Conservation (phyloP, 2,329 filamentous ascomycete species). For the Sarocladium kiliense region DNA sequence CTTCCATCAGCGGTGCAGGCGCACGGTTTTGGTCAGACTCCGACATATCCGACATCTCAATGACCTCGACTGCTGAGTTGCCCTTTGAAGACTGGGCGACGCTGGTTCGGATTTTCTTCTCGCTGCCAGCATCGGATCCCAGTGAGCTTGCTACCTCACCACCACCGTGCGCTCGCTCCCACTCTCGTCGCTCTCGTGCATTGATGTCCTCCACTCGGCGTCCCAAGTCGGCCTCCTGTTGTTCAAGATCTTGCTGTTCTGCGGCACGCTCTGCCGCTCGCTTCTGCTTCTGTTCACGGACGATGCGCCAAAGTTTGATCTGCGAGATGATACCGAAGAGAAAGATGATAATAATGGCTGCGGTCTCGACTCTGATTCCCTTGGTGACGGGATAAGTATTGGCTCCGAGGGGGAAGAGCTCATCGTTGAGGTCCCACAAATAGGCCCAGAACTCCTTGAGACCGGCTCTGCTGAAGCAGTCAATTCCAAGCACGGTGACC, state of each 20-base stretch:
- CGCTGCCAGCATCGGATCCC: slow-evolving; percentile 46
- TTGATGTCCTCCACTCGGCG: slow-evolving; percentile 59
- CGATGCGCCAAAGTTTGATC: slow-evolving; percentile 77
- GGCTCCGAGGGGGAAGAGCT: slow-evolving; percentile 72
- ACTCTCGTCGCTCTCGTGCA: slow-evolving; percentile 57
- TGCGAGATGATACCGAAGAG: slow-evolving; percentile 78
- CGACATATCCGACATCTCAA: slow-evolving; percentile 51
- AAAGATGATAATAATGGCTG: slow-evolving; percentile 68
- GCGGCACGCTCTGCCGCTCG: slow-evolving; percentile 45
- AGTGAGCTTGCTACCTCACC: slow-evolving; percentile 34
- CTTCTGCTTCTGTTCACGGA: slow-evolving; percentile 57
- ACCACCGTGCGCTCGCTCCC: slow-evolving; percentile 75
- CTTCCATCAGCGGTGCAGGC: slow-evolving; percentile 35
- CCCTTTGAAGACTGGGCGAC: slow-evolving; percentile 26
- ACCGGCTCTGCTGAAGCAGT: slow-evolving; percentile 85
- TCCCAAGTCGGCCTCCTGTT: slow-evolving; percentile 66
- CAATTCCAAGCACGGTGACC: slow-evolving; percentile 73
- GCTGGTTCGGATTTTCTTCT: slow-evolving; percentile 34
- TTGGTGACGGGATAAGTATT: slow-evolving; percentile 80
- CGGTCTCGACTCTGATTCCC: slow-evolving; percentile 81
- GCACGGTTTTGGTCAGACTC: slow-evolving; percentile 23
- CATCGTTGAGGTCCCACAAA: slow-evolving; percentile 76
- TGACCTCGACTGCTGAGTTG: slow-evolving; percentile 29
- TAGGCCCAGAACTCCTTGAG: slow-evolving; percentile 96
- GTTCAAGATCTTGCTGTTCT: slow-evolving; percentile 48